Base-by-base conservation (phyloP, 352 stramenopile genomes). In the Phytophthora cryptogea region DNA sequence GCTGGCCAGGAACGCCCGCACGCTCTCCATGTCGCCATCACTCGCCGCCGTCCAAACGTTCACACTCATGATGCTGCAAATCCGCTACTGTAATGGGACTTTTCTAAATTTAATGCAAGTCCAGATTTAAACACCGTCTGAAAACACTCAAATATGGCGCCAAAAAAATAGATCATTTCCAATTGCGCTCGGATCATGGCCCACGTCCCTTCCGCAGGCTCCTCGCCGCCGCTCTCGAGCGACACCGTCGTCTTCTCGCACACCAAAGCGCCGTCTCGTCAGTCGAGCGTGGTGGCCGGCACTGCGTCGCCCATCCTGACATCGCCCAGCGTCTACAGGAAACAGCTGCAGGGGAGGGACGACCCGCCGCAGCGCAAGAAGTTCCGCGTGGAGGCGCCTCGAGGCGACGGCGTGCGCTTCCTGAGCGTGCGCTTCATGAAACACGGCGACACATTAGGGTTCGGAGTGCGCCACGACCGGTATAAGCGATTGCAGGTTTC, bases 31-130 rank as follows among this genome's bases (percentile, higher is more conserved):
- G 46, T 88, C 67, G 60, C 80, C 80, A 35, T 89, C 80, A 65
- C 80, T 85, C 32, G 80, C 78, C 10, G 72, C 66, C 49, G 72
- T 83, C 80, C 80, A 89, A 53, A 89, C 64, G 51, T 89, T 89
- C 59, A 49, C 11, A 23, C 20, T 23, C 20, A 23, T 23, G 1
- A 1, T 2, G 20, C 20, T 23, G 20, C 20, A 23, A 23, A 23
- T 23, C 20, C 20, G 20, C 20, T 23, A n/a, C n/a, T n/a, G n/a
- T n/a, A 23, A 2, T 23, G 20, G 20, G 1, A 3, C 2, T 23
- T 23, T 23, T 23, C 20, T 23, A 23, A 23, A 23, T 23, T 23
- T 23, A 23, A 23, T 23, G 2, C 20, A 23, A 23, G 2, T 23
- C 20, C 2, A 23, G 20, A 23, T 23, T 23, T 23, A 23, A 2